A percentile compares a stretch with the other conserved stretches of the same genome.
These are phyloP conservation scores for Brassica carinata DNA, from an alignment of 345 rosid genomes.

Conservation along the genomic window DNA sequence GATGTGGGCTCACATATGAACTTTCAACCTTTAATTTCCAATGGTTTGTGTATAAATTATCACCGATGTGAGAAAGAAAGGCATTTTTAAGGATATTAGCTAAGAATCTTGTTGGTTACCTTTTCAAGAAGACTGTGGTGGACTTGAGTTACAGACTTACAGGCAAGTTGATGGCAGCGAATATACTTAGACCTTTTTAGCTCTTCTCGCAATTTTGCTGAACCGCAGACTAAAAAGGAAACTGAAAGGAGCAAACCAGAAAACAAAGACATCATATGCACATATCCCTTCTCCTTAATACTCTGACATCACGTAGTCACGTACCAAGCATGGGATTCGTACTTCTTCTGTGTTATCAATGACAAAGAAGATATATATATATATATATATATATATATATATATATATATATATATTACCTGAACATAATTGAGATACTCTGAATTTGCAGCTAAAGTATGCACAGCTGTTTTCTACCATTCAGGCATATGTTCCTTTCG, in stretches of 20 bases:
- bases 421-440: slow-evolving; percentile 74
- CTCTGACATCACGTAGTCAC: background rate
- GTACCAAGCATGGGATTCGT: background rate
- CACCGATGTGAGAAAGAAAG: background rate
- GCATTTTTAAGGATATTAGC: slow-evolving; percentile 12
- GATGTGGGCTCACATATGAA: slow-evolving; percentile 1
- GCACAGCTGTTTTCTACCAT: slow-evolving; percentile 79
- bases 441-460: slow-evolving; percentile 50
- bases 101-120: slow-evolving; percentile 40
- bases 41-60: background rate
- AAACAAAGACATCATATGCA: slow-evolving; percentile 3
- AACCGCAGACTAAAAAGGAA: slow-evolving; percentile 77
- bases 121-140: slow-evolving; percentile 50
- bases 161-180: slow-evolving; percentile 80
- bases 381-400: background rate
- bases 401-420: slow-evolving; percentile 40
- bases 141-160: slow-evolving; percentile 42
- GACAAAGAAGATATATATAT: background rate
- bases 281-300: background rate
- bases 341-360: background rate
- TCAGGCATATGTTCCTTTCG: slow-evolving; percentile 70
- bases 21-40: background rate
- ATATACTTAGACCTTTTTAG: slow-evolving; percentile 60
- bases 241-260: slow-evolving; percentile 46
- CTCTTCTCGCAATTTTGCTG: slow-evolving; percentile 67